Percentiles rank a stretch among this genome's conserved stretches.
Evolutionary conservation across 2,329 filamentous ascomycete genomes (phyloP).

Genomic region (Cryphonectria naterciae): DNA sequence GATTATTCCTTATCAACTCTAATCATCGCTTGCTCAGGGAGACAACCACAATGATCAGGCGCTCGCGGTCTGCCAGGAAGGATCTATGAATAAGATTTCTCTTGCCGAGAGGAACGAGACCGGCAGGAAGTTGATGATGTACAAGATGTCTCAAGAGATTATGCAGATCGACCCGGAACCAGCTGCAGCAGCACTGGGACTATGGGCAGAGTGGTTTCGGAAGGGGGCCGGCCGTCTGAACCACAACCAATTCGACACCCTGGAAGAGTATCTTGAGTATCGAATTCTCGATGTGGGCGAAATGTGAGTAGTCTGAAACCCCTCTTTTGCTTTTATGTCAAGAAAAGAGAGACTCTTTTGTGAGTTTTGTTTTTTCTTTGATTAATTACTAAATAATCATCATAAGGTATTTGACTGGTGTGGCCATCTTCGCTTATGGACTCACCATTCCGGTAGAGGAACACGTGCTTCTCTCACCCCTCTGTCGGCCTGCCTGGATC

Average conservation of each 20-base stretch:
- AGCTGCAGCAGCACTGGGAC: conserved; percentile 33
- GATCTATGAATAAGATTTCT: background rate
- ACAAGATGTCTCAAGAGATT: conserved; percentile 31
- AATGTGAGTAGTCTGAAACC: conserved; percentile 31
- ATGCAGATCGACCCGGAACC: conserved; percentile 33
- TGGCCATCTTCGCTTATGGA: conserved; percentile 43
- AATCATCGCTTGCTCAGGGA: background rate
- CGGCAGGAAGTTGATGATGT: conserved; percentile 32
- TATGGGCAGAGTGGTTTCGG: conserved; percentile 34
- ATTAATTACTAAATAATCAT: background rate
- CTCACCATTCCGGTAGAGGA: conserved; percentile 44
- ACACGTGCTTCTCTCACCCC: conserved; percentile 32
- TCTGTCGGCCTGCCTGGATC: conserved; percentile 32
- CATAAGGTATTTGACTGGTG: conserved; percentile 40
- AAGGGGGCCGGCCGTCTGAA: conserved; percentile 21
- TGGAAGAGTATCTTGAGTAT: conserved; percentile 36
- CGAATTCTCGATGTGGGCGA: conserved; percentile 35
- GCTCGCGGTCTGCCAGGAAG: background rate
- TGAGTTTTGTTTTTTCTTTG: too few species aligned
- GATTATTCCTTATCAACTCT: background rate
- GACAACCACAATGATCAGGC: conserved; percentile 1
- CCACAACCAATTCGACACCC: conserved; percentile 29
- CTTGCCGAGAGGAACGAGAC: conserved; percentile 30
- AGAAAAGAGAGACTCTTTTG: background rate
- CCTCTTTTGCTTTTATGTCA: background rate